Evolutionary conservation across 108 stramenopile genomes (phyloP), one percentile per base, ranked within the genome.

Genomic region (Fragilariopsis cylindrus): DNA sequence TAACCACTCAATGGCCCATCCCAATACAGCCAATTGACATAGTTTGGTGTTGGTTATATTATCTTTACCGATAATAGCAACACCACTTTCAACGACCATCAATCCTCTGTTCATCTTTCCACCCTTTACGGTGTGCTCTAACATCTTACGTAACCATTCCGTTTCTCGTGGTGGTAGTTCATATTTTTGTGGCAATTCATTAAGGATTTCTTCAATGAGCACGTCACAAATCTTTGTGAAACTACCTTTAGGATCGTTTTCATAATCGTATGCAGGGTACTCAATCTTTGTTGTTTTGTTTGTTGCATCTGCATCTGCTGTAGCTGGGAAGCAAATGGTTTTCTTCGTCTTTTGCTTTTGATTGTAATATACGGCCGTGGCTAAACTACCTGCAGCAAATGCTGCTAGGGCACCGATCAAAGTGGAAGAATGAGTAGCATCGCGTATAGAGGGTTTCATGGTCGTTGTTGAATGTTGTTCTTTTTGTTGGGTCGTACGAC

Each of bases 1-100:
- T 8, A 98, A 74, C 84, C 88, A 97, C 72, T 98, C 97, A 54
- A 98, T 84, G 60, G 86, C 82, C 99, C 99, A 99, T 65, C 99
- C 99, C n/a, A 95, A 73, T 9, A 92, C 87, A 48, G 87, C 89
- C 46, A 71, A 62, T 50, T 64, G 67, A 45, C 55, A 71, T 19
- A 80, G 74, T 11, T 52, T 57, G 30, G 68, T 63, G 64, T 86
- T 84, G 57, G 87, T 69, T 54, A 86, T 81, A 11, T 64, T 63
- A 7, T 50, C 21, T 16, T 21, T 47, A 16, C 72, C 74, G 3
- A 74, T 19, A 46, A 81, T 67, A 30, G 42, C 43, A 3, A 76
- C 71, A 45, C 74, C 74, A 49, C 62, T 47, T 46, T 74, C 83
- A 54, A 96, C 83, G 66, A 96, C 94, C 57, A 88, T 94, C 40